These are phyloP conservation scores for Glutinoglossum americanum DNA, from an alignment of 495 filamentous ascomycete species.

Conservation along the genomic window DNA sequence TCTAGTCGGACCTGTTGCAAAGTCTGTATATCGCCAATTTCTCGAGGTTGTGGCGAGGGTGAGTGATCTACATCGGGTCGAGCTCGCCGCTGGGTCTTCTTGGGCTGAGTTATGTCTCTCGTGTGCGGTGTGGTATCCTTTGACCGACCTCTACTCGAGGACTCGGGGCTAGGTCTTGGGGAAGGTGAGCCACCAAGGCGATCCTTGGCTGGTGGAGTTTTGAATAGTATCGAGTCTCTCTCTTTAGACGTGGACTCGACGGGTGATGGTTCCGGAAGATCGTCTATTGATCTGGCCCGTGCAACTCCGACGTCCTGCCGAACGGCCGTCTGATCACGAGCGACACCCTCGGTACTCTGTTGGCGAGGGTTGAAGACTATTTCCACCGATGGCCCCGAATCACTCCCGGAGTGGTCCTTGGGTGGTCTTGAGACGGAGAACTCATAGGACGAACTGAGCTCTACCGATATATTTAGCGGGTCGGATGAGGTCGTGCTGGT, in stretches of 20 bases:
- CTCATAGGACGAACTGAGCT: background rate
- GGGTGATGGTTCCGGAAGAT: slow-evolving; percentile 14
- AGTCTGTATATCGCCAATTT: background rate
- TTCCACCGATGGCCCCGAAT: background rate
- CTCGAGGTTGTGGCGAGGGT: background rate
- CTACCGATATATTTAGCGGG: slow-evolving; percentile 1
- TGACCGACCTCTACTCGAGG: background rate
- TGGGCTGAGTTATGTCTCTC: background rate
- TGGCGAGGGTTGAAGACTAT: background rate
- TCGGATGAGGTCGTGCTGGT: background rate
- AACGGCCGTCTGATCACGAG: background rate
- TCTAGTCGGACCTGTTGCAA: background rate
- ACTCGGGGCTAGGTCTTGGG: background rate
- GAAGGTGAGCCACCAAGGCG: slow-evolving; percentile 9
- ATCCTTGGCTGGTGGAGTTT: slow-evolving; percentile 25
- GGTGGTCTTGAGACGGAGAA: background rate
- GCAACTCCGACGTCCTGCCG: background rate
- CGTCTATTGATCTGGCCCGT: background rate
- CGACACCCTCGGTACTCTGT: background rate
- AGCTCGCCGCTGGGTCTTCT: background rate
- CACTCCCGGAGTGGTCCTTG: background rate
- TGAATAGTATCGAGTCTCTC: slow-evolving; percentile 29
- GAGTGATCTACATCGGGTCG: background rate
- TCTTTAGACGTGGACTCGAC: slow-evolving; percentile 32
- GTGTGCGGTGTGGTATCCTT: background rate